Percentiles rank a stretch among this genome's conserved stretches.
phyloP scores from a whole-genome alignment of 495 filamentous ascomycete species.

The Hamigera avellanea region DNA sequence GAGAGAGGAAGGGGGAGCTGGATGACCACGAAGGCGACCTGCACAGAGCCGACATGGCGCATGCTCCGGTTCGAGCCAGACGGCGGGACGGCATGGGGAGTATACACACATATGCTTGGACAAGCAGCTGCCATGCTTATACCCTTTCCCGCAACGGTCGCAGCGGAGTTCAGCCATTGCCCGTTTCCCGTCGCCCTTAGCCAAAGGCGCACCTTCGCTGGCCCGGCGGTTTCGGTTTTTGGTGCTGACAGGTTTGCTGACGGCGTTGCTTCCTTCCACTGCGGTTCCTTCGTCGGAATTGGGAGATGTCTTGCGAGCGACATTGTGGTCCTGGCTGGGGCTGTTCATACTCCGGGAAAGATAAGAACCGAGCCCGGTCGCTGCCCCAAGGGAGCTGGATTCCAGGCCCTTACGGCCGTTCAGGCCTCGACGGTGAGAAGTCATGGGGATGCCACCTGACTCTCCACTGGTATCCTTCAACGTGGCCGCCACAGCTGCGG shows the following conservation, averaged over 20 bases:
- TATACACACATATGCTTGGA: slow-evolving; percentile 99
- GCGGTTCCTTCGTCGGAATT: slow-evolving; percentile 40
- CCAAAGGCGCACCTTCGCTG: slow-evolving; percentile 73
- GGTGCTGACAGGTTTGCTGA: slow-evolving; percentile 39
- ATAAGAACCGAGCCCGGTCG: slow-evolving; percentile 28
- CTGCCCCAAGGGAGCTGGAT: slow-evolving; percentile 27
- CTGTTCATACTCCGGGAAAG: slow-evolving; percentile 39
- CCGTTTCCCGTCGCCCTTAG: slow-evolving; percentile 65
- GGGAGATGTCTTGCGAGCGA: slow-evolving; percentile 38
- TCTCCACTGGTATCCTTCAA: slow-evolving; percentile 51
- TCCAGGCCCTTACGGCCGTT: slow-evolving; percentile 34
- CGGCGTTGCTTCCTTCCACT: slow-evolving; percentile 12
- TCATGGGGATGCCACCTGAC: slow-evolving; percentile 20
- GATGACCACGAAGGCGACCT: slow-evolving; percentile 37
- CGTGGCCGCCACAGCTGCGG: slow-evolving; percentile 64
- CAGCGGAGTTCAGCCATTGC: slow-evolving; percentile 79
- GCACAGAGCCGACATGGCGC: slow-evolving; percentile 35
- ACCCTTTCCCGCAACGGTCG: slow-evolving; percentile 97
- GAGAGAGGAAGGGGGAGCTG: slow-evolving; percentile 5
- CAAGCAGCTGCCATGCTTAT: slow-evolving; percentile 99
- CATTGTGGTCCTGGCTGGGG: slow-evolving; percentile 37
- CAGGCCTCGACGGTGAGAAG: slow-evolving; percentile 33
- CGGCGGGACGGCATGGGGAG: slow-evolving; percentile 32
- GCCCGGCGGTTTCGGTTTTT: slow-evolving; percentile 69
- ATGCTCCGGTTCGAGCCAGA: slow-evolving; percentile 26